Percentiles rank a stretch among this genome's conserved stretches.
These are phyloP conservation scores for Cornus florida DNA, from an alignment of 148 eudicot genomes.

Conservation along the genomic window DNA sequence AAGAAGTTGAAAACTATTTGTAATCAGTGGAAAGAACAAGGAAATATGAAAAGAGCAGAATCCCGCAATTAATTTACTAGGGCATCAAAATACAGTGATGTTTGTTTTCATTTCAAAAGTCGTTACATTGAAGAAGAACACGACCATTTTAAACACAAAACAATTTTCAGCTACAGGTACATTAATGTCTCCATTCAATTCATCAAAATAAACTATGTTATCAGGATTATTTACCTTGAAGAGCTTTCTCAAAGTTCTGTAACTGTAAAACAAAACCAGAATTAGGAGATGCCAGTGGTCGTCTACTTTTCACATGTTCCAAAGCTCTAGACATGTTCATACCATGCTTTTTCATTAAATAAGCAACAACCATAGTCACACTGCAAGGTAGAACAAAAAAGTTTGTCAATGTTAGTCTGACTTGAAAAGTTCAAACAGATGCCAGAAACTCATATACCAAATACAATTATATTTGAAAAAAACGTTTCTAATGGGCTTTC, in stretches of 20 bases:
- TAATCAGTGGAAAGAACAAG: no score
- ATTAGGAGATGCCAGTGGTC: constrained; percentile 70
- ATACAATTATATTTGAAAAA: background rate
- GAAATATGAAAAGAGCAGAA: no score
- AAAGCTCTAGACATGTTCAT: constrained; percentile 70
- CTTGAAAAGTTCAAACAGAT: background rate
- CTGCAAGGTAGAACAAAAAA: constrained; percentile 33
- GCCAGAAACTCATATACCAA: background rate
- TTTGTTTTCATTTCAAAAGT: no score
- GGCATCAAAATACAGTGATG: no score
- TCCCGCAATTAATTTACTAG: no score
- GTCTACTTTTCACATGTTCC: constrained; percentile 55
- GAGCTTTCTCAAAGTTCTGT: constrained; percentile 56
- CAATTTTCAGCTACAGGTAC: no score
- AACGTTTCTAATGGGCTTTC: background rate
- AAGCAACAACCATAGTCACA: constrained; percentile 72
- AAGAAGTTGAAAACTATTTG: no score
- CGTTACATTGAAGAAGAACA: no score
- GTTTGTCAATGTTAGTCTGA: background rate
- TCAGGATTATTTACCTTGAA: constrained; percentile 46
- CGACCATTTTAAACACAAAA: no score
- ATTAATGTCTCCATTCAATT: background rate
- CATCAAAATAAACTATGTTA: background rate
- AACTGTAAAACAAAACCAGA: constrained; percentile 73
- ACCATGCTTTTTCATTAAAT: constrained; percentile 60